These are phyloP conservation scores for Neofusicoccum cordaticola DNA, from an alignment of 2,329 filamentous ascomycete species.

Conservation along the genomic window DNA sequence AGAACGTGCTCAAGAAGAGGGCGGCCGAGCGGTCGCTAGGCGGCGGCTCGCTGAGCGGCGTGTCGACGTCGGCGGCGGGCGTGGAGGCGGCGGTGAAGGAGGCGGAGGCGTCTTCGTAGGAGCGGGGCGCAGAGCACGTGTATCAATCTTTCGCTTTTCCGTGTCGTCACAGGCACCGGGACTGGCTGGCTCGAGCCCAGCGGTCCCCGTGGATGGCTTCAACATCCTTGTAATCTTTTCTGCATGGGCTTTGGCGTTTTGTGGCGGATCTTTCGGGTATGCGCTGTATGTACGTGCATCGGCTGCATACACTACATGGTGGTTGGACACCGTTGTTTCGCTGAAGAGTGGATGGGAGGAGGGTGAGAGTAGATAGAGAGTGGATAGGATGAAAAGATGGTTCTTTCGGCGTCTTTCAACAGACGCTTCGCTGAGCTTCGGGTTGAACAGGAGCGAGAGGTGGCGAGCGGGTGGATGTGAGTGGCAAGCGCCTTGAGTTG, in stretches of 20 bases:
- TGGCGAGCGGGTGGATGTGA: too few species aligned
- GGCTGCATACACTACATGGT: too few species aligned
- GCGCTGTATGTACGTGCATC: neutral
- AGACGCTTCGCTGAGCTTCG: neutral
- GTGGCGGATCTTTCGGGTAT: neutral
- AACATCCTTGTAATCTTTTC: neutral
- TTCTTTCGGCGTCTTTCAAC: neutral
- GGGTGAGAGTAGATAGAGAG: neutral
- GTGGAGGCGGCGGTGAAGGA: neutral
- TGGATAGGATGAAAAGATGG: neutral
- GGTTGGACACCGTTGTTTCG: neutral
- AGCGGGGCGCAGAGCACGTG: too few species aligned
- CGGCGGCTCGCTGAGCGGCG: neutral
- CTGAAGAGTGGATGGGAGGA: neutral
- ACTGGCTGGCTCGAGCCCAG: too few species aligned
- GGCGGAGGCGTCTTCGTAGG: neutral
- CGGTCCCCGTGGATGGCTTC: neutral
- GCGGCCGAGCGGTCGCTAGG: slow-evolving; percentile 34
- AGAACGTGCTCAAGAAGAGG: slow-evolving; percentile 92
- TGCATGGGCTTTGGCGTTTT: neutral
- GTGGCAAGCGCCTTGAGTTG: too few species aligned
- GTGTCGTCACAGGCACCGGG: neutral
- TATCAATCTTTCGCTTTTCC: neutral
- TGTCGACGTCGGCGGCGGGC: neutral
- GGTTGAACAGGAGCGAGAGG: too few species aligned